Evolutionary conservation across 2,329 filamentous ascomycete species (phyloP).

Genomic region (Triangularia verruculosa): DNA sequence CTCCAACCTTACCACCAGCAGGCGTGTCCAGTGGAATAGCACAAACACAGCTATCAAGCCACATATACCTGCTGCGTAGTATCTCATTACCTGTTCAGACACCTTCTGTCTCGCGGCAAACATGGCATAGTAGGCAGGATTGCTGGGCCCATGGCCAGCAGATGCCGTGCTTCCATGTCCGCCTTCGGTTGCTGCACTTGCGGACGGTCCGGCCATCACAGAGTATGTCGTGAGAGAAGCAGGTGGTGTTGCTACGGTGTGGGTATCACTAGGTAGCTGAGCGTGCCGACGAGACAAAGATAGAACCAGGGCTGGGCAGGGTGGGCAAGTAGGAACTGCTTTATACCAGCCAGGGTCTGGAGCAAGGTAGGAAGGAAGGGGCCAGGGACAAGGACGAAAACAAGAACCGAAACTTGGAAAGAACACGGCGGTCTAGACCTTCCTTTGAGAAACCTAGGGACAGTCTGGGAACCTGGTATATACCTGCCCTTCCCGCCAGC

Average conservation of each 20-base stretch:
- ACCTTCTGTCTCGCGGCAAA: conserved; percentile 25
- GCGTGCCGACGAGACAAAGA: neutral
- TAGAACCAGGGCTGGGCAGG: neutral
- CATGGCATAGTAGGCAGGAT: conserved; percentile 18
- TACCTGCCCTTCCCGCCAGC: conserved; percentile 19
- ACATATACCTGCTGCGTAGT: conserved; percentile 28
- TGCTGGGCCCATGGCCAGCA: conserved; percentile 12
- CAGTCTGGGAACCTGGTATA: conserved; percentile 19
- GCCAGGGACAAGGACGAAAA: neutral
- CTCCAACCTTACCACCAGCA: conserved; percentile 24
- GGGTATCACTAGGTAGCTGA: neutral
- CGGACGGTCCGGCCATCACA: conserved; percentile 17
- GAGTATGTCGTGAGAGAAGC: neutral
- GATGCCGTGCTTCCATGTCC: conserved; percentile 11
- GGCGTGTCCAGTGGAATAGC: conserved; percentile 32
- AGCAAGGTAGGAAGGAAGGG: conserved; percentile 6
- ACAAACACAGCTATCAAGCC: conserved; percentile 33
- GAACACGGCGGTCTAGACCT: conserved; percentile 15
- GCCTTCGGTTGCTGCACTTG: conserved; percentile 8
- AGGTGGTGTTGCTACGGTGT: neutral
- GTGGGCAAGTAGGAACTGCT: neutral
- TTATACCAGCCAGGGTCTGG: conserved; percentile 14
- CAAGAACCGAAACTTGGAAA: neutral
- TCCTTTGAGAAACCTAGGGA: neutral
- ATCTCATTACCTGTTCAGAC: conserved; percentile 24